Evolutionary conservation across 2,329 filamentous ascomycete species (phyloP), one percentile per base, ranked within the genome.

Genomic region (Scopulariopsis brevicaulis): DNA sequence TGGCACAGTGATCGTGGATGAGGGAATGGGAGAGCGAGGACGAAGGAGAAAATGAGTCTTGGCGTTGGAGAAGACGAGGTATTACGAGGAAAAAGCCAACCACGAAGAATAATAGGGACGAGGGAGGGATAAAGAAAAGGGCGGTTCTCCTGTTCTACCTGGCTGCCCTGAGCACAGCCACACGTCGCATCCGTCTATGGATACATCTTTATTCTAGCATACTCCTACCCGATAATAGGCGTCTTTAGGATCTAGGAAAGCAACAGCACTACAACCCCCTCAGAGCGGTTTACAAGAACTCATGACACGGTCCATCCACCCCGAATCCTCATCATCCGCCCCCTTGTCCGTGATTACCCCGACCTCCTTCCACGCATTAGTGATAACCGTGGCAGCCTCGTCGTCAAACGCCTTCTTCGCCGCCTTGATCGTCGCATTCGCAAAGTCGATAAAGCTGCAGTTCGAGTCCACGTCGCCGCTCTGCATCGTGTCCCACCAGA

Each of bases 401-500:
- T 69, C 64, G 5, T 68, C 74, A 60, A 73, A 79, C 18, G 73
- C 64, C 52, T 75, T 70, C 62, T 73, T 65, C 14, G 77, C 77
- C 12, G 69, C 67, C n/a, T 74, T 72, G 2, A 77, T 69, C 0
- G 77, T 80, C 8, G 73, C 71, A 51, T 77, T 71, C 24, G 77
- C 75, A 60, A 80, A 80, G 61, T 78, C 73, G 43, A 71, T 60
- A 62, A 80, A 80, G 8, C 68, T 75, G 63, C 72, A 75, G 12
- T 64, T 66, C 18, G 69, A 58, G 0, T 73, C 68, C 7, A 80
- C 63, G 20, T 69, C 70, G 20, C 74, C 74, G 37, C 72, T 74
- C 20, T 64, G 71, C 71, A 80, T 70, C 0, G 76, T 68, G 63
- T 74, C 72, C 77, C 77, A 80, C 55, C 50, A 57, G 34, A 57